These are phyloP conservation scores for Lyophyllum decastes DNA, from an alignment of 768 basidiomycete species.

Conservation along the genomic window DNA sequence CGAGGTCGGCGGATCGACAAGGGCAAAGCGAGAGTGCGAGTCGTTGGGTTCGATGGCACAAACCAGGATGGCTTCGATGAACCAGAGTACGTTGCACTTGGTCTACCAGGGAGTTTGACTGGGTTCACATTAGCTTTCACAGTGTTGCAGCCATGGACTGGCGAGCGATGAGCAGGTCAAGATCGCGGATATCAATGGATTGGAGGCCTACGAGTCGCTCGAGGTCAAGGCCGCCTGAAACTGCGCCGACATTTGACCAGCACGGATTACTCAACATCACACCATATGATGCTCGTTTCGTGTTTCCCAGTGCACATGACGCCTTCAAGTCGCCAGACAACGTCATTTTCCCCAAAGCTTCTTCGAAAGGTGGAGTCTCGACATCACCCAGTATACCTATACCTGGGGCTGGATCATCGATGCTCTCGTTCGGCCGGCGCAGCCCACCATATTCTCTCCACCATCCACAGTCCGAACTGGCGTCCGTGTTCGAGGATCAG, in stretches of 20 bases:
- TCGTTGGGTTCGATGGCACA: constrained; percentile 79
- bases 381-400: constrained; percentile 37
- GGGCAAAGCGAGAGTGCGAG: constrained; percentile 75
- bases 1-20: constrained; percentile 80
- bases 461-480: constrained; percentile 41
- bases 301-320: constrained; percentile 39
- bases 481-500: constrained; percentile 48
- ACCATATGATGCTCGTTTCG: constrained; percentile 43
- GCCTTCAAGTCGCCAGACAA: constrained; percentile 28
- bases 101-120: background rate
- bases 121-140: constrained; percentile 3
- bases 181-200: constrained; percentile 90
- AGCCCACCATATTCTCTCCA: constrained; percentile 41
- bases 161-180: constrained; percentile 87
- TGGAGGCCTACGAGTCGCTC: constrained; percentile 83
- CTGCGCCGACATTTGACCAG: constrained; percentile 50
- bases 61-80: constrained; percentile 74
- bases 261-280: constrained; percentile 29
- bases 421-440: constrained; percentile 46
- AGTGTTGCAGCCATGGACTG: constrained; percentile 85
- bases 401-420: constrained; percentile 38
- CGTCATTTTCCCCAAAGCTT: constrained; percentile 19
- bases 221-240: constrained; percentile 71
- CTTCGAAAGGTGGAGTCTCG: constrained; percentile 18
- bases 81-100: constrained; percentile 59